Conservation (phyloP, 176 grass and related monocot genomes). For the Puccinellia tenuiflora region DNA sequence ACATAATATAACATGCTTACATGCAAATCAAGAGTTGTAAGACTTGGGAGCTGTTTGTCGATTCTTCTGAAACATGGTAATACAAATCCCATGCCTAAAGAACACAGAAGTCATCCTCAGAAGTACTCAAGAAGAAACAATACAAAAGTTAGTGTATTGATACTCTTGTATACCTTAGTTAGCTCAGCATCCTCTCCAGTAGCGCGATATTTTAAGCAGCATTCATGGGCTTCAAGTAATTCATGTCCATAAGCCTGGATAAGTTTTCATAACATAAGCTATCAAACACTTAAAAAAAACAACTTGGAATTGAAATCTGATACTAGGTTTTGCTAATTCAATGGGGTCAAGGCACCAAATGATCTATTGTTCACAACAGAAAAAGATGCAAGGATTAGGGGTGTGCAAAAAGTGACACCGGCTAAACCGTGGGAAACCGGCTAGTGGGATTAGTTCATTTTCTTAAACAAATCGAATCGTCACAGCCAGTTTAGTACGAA, state of each 20-base stretch:
- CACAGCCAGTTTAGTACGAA: no score
- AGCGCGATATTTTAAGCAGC: slow-evolving; percentile 71
- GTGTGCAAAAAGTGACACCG: no score
- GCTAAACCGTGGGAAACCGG: no score
- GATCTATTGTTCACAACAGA: slow-evolving; percentile 24
- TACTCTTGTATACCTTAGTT: slow-evolving; percentile 64
- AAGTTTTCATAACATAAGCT: neutral
- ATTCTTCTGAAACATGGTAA: slow-evolving; percentile 99
- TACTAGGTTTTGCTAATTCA: slow-evolving; percentile 20
- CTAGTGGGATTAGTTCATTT: no score
- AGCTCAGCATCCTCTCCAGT: slow-evolving; percentile 92
- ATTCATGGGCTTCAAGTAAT: slow-evolving; percentile 92
- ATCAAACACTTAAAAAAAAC: neutral
- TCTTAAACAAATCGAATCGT: no score
- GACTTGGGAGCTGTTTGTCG: slow-evolving; percentile 97
- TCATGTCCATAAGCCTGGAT: slow-evolving; percentile 85
- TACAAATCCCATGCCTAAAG: slow-evolving; percentile 96
- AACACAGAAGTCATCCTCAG: slow-evolving; percentile 22
- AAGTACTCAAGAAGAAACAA: slow-evolving; percentile 7
- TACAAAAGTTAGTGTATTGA: neutral
- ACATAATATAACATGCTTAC: slow-evolving; percentile 46
- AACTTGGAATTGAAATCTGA: neutral
- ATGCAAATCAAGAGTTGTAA: slow-evolving; percentile 88
- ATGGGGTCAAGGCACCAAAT: slow-evolving; percentile 1
- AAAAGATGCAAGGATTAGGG: slow-evolving; percentile 8